Evolutionary conservation across 2,329 filamentous ascomycete genomes (phyloP), one percentile per base, ranked within the genome.

Genomic region (Botrytis squamosa): DNA sequence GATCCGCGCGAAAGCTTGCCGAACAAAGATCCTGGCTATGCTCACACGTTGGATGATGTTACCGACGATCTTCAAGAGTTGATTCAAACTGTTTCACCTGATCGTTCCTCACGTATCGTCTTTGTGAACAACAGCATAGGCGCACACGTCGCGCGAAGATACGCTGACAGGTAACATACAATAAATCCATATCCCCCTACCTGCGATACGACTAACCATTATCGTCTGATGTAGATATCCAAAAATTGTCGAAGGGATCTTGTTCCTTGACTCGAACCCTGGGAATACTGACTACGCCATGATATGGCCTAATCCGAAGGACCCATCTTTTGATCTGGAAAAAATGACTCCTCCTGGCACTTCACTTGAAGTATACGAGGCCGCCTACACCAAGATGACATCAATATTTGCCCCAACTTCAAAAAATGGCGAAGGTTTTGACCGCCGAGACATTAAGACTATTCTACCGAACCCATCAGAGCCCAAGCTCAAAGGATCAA

Each of bases 221-320:
- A n/a, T 4, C 49, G 25, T n/a, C 49, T 55, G 49, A 55, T 55
- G 1, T 55, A n/a, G 49, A 55, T 55, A 55, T 55, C 49, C 25
- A 25, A 55, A 86, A 82, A 76, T 85, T 86, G 46, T 40, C 44
- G 59, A 71, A 36, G 29, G 55, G 1, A 57, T 57, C 55, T 29
- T 57, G n/a, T 57, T 57, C 29, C 55, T 57, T 14, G 40, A 57
- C 55, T 57, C 55, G 0, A 57, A 57, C 55, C 55, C 55, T 33
- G 55, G 55, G 7, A 57, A 57, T 7, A 57, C 55, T 7, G 55
- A 57, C n/a, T 57, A 29, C n/a, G n/a, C 25, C 10, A 16, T 16
- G 16, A 57, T 57, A n/a, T 57, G 55, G 55, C 55, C 55, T 16
- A 57, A 57, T 57, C 55, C 55, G n/a, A 33, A 33, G 5, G 55